Conservation (phyloP, 1,139 yeast genomes). For the Pichia sp. region DNA sequence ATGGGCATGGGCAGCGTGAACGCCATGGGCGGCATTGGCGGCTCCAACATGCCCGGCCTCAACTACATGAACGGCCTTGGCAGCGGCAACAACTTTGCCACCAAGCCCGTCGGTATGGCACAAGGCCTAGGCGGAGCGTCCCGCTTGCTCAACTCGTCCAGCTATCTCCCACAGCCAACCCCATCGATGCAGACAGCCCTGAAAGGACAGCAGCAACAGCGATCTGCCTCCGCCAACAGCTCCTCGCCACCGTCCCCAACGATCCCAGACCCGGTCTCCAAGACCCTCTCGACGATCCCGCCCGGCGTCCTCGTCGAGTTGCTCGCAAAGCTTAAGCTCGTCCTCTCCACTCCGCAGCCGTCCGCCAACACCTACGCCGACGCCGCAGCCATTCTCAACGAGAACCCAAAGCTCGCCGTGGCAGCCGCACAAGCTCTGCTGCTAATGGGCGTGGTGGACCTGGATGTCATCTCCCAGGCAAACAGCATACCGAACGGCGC, state of each 20-base stretch:
- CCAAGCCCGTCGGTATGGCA: conserved; percentile 6
- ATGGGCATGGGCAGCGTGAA: not conserved
- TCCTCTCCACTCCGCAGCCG: conserved; percentile 46
- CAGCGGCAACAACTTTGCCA: conserved; percentile 11
- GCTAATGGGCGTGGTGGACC: conserved; percentile 72
- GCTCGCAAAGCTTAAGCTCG: conserved; percentile 56
- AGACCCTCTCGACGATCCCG: conserved; percentile 56
- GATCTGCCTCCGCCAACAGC: not conserved
- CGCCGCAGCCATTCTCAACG: conserved; percentile 36
- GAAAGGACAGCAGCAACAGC: conserved; percentile 24
- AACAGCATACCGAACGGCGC: conserved; percentile 14
- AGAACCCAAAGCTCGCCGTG: conserved; percentile 51
- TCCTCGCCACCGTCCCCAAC: conserved; percentile 15
- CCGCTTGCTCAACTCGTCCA: not conserved
- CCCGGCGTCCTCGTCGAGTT: conserved; percentile 67
- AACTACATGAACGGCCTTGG: not conserved
- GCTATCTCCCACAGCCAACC: conserved; percentile 7
- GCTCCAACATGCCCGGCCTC: not conserved
- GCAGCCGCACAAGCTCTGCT: conserved; percentile 69
- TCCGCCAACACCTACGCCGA: conserved; percentile 39
- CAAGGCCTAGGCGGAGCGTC: not conserved
- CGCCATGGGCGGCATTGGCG: not conserved
- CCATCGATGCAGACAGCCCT: not conserved
- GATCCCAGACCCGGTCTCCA: conserved; percentile 47
- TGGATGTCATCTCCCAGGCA: conserved; percentile 52